Evolutionary conservation across 306 rosid species (phyloP).

Genomic region (Erythrophleum fordii): DNA sequence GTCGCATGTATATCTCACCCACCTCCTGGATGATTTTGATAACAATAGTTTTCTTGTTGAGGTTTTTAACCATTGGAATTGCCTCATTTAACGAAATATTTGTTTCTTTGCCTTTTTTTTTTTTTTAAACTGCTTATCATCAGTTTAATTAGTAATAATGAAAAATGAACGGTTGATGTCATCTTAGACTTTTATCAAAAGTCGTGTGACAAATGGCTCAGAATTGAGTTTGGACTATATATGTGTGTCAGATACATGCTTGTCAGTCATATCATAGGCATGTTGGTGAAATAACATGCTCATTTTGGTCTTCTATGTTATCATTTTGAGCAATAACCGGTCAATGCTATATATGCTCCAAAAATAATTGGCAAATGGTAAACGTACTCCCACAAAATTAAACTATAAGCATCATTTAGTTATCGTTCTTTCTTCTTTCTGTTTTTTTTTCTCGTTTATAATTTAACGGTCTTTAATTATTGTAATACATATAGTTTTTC

Average conservation of each 20-base stretch:
- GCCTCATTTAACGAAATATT: no score
- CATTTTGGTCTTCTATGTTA: not conserved
- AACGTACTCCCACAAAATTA: not conserved
- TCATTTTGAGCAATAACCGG: not conserved
- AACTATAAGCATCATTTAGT: no score
- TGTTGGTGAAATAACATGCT: slow-evolving; percentile 7
- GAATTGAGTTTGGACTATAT: not conserved
- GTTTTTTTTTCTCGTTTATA: no score
- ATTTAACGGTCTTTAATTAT: no score
- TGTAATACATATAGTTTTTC: no score
- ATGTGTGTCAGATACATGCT: slow-evolving; percentile 16
- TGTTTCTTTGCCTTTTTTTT: no score
- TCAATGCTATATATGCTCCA: not conserved
- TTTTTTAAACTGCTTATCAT: no score
- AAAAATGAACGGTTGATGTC: not conserved
- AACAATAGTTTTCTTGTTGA: not conserved
- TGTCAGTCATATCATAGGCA: slow-evolving; percentile 11
- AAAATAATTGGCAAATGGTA: not conserved
- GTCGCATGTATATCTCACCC: no score
- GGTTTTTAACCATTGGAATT: no score
- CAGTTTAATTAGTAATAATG: no score
- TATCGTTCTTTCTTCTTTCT: no score
- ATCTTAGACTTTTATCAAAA: slow-evolving; percentile 4
- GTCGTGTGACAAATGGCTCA: not conserved
- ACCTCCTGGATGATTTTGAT: not conserved